Percentiles rank a stretch among this genome's conserved stretches.
These are phyloP conservation scores for Ustilago esculenta DNA, from an alignment of 1,284 basidiomycete genomes.

Conservation along the genomic window DNA sequence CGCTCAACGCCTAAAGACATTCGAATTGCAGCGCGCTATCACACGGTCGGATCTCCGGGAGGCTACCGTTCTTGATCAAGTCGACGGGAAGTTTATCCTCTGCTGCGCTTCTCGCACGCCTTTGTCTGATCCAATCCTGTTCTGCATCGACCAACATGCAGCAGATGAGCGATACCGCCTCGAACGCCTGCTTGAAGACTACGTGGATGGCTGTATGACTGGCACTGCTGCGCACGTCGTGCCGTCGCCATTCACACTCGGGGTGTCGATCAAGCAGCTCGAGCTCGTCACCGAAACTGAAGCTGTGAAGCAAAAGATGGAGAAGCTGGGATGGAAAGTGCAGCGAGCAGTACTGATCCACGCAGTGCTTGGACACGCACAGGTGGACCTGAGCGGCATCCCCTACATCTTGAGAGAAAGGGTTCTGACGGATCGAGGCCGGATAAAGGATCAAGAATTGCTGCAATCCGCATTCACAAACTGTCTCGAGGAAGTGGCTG, in stretches of 20 bases:
- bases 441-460: conserved; percentile 13
- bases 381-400: conserved; percentile 26
- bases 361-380: conserved; percentile 19
- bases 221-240: conserved; percentile 2
- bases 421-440: conserved; percentile 8
- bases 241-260: conserved; percentile 6
- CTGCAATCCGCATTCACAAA: conserved; percentile 2
- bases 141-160: conserved; percentile 93
- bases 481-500: conserved; percentile 11
- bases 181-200: conserved; percentile 78
- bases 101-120: conserved; percentile 70
- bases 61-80: conserved; percentile 74
- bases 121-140: conserved; percentile 68
- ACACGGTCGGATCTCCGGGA: conserved; percentile 9
- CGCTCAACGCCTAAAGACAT: background rate
- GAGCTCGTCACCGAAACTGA: background rate
- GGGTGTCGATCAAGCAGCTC: conserved; percentile 14
- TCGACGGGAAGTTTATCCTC: conserved; percentile 88
- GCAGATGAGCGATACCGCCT: conserved; percentile 88
- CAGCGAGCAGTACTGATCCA: conserved; percentile 13
- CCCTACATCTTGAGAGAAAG: conserved; percentile 22
- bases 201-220: conserved; percentile 69
- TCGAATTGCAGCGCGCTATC: conserved; percentile 16
- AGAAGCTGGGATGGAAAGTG: conserved; percentile 20
- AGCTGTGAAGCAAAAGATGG: background rate